Evolutionary conservation across 768 basidiomycete species (phyloP), one percentile per base, ranked within the genome.

Genomic region (Lentinula boryana): DNA sequence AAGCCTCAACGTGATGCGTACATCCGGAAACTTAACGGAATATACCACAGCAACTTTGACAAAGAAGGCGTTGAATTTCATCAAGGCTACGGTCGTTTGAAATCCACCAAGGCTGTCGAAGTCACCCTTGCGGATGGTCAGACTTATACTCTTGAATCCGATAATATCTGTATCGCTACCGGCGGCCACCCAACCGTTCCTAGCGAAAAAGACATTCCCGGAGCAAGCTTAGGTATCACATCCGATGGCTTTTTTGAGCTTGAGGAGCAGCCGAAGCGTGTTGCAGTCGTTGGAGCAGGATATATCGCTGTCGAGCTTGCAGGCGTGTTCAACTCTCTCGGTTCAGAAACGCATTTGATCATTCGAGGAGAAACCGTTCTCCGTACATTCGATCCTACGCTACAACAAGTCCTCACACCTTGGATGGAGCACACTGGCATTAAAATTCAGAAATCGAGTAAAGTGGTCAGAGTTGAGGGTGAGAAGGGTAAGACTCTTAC

Each of bases 291-390:
- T 46, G 97, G 97, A 50, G 97, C 97, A 13, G 97, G 97, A 1
- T 99, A 99, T 72, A 98, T 99, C 66, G 95, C 95, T 16, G 92
- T 98, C 63, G 97, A 99, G 74, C 85, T 99, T 50, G 93, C 96
- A 4, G 97, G 97, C 18, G 85, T 99, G 58, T 85, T 99, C 75
- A 85, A 98, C 73, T 81, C 91, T 6, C 85, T 97, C 60, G 94
- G 95, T 21, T 83, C 88, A 38, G 93, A 98, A 74, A 95, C 94
- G 7, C 95, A 98, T 70, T 74, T 98, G 65, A 72, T 98, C 71
- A 98, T 98, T 66, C 88, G 97, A 57, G 80, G 87, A 56, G 92
- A 98, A 56, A 89, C 84, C 59, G 92, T 98, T 46, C 79, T 99
- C 65, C 85, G 97, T 63, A 92, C 92, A 2, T 98, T 99, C 74